Evolutionary conservation across 495 filamentous ascomycete species (phyloP), one percentile per base, ranked within the genome.

Genomic region (Cercophora samala): DNA sequence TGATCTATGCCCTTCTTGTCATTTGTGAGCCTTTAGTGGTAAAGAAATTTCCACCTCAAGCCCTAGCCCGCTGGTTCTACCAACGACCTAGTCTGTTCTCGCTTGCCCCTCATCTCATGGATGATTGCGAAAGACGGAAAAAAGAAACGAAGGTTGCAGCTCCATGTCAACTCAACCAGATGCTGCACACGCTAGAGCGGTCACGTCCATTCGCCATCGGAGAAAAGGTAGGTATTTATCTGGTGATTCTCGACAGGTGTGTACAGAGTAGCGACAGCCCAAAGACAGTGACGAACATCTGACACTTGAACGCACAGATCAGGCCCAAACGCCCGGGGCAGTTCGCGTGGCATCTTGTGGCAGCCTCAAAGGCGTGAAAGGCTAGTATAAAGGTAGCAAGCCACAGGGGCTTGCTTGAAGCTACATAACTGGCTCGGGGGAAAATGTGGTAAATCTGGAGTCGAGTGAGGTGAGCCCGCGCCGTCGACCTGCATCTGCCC

Each of bases 321-420:
- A 46, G 37, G 37, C 37, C 37, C 37, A 46, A 25, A 32, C 23
- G 24, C 58, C 29, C 58, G 58, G 58, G 58, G 22, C 58, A 29
- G 23, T 18, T 56, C 58, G 58, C 58, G 58, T 60, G 58, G 58
- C 58, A 60, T 60, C 23, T 25, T 32, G 22, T 26, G 24, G 22
- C 17, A 25, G 58, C 5, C 4, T 9, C 4, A 60, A 32, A 60
- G 24, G 26, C 22, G n/a, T n/a, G n/a, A n/a, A n/a, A n/a, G n/a
- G n/a, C n/a, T n/a, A n/a, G n/a, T n/a, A n/a, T n/a, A n/a, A n/a
- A n/a, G n/a, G n/a, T 23, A 60, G 58, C 23, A 60, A 29, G 26
- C 22, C 22, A 60, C 58, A 24, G 19, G 24, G 26, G 53, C 53
- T 18, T 29, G 4, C 5, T 56, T 11, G 6, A 46, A 46, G 37